Evolutionary conservation across 225 moss, liverwort and hornwort species (phyloP), one percentile per base, ranked within the genome.

Genomic region (Rhytidiadelphus loreus): DNA sequence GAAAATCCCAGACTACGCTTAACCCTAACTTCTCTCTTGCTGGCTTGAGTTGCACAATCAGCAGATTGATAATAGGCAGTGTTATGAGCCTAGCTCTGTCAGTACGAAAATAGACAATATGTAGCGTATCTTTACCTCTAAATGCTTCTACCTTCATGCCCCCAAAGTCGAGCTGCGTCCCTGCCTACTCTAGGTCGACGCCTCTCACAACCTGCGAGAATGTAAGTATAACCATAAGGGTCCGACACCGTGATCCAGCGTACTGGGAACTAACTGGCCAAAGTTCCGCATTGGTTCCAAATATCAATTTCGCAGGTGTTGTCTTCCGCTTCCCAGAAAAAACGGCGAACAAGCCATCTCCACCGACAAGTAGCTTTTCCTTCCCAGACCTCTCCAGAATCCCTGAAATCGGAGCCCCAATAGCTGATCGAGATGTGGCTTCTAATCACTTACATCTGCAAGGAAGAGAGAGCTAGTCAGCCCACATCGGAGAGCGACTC

Each of bases 11-110:
- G 75, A 83, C 14, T 69, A 25, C 33, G 60, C 76, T 64, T 16
- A 86, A 83, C 86, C 91, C 88, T 91, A 91, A 86, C 79, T 71
- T 58, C 80, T n/a, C 72, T 48, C 57, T 41, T 79, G 72, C 58
- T 41, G 78, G 39, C 55, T 39, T 64, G 32, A 37, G 56, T n/a
- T 65, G 62, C 88, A 5, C 23, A 80, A 43, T 63, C 85, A 77
- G 35, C 43, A 61, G 35, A 55, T 77, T 77, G 56, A 56, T 6
- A 48, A 55, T 62, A 86, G 39, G 35, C 39, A 59, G 33, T 58
- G 48, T 19, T 24, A 53, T 3, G 74, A 44, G n/a, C 13, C 64
- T 25, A 69, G 22, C n/a, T 82, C 71, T 30, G 77, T 71, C 32
- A 29, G n/a, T 16, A 77, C 6, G 57, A 69, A 76, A 37, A 71